Evolutionary conservation across 257 asterid species (phyloP).

Genomic region (Gentiana macrophylla): DNA sequence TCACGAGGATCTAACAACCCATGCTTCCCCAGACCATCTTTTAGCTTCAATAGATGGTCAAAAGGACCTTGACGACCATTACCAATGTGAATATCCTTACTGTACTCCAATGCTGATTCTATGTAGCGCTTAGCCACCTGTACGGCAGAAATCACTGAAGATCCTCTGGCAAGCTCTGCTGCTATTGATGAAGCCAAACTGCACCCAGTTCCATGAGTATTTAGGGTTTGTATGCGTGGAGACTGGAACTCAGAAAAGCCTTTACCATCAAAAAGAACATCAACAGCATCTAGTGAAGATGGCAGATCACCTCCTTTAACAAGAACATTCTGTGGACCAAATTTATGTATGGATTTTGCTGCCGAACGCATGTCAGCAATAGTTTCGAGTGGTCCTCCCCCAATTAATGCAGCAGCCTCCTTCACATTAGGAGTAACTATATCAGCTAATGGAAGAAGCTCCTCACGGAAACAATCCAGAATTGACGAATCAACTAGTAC

Average conservation of each 20-base stretch:
- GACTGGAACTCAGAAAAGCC: constrained; percentile 66
- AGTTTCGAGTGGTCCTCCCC: constrained; percentile 54
- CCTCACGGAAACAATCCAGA: constrained; percentile 58
- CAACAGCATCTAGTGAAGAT: constrained; percentile 69
- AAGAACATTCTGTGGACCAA: constrained; percentile 93
- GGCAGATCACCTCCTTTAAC: constrained; percentile 98
- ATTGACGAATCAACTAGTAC: constrained; percentile 61
- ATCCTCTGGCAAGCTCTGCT: constrained; percentile 90
- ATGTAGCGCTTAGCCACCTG: constrained; percentile 78
- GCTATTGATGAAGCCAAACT: constrained; percentile 87
- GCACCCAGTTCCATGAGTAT: constrained; percentile 98
- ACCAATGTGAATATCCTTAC: constrained; percentile 72
- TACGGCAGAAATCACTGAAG: constrained; percentile 60
- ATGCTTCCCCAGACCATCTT: constrained; percentile 21
- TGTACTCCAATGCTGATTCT: constrained; percentile 65
- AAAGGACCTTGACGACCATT: constrained; percentile 80
- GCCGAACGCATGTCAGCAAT: constrained; percentile 87
- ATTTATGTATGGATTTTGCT: constrained; percentile 63
- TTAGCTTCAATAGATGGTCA: constrained; percentile 79
- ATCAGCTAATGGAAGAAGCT: constrained; percentile 87
- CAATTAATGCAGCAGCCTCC: constrained; percentile 87
- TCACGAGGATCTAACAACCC: constrained; percentile 50
- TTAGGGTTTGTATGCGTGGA: constrained; percentile 51
- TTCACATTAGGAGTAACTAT: constrained; percentile 84
- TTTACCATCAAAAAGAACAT: constrained; percentile 85